These are phyloP conservation scores for Fusarium avenaceum DNA, from an alignment of 2,329 filamentous ascomycete species.

Conservation along the genomic window DNA sequence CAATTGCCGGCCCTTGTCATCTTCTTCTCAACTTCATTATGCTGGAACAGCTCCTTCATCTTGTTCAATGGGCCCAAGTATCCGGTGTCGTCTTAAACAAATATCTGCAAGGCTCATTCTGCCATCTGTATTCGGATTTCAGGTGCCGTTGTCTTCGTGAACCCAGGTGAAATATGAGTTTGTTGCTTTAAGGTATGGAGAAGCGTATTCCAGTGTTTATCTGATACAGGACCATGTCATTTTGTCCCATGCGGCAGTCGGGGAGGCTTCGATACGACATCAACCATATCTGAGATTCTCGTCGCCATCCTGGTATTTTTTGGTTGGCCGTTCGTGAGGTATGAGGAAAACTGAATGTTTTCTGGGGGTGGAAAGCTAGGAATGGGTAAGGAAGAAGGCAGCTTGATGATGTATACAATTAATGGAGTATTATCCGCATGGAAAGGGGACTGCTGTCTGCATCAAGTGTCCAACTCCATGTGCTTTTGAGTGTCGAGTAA, in stretches of 20 bases:
- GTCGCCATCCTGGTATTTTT: not conserved
- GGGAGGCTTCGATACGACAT: not conserved
- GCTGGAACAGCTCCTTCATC: not conserved
- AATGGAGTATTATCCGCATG: not conserved
- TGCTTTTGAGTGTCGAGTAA: not conserved
- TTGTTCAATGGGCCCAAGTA: too few relatives aligned
- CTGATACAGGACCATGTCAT: not conserved
- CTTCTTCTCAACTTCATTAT: not conserved
- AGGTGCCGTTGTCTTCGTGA: too few relatives aligned
- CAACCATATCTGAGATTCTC: not conserved
- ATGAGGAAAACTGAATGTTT: not conserved
- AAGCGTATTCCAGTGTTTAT: not conserved
- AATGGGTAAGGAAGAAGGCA: not conserved
- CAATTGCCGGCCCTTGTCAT: not conserved
- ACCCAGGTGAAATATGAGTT: too few relatives aligned
- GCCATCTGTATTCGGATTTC: too few relatives aligned
- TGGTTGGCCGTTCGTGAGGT: not conserved
- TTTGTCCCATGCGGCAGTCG: not conserved
- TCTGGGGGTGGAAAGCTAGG: not conserved
- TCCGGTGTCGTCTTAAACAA: too few relatives aligned
- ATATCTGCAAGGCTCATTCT: too few relatives aligned
- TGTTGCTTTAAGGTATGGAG: too few relatives aligned
- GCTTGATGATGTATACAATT: not conserved
- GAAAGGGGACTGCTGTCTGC: not conserved
- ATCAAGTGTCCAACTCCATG: not conserved